Evolutionary conservation across 257 asterid genomes (phyloP), one percentile per base, ranked within the genome.

Genomic region (Plantago elongata): DNA sequence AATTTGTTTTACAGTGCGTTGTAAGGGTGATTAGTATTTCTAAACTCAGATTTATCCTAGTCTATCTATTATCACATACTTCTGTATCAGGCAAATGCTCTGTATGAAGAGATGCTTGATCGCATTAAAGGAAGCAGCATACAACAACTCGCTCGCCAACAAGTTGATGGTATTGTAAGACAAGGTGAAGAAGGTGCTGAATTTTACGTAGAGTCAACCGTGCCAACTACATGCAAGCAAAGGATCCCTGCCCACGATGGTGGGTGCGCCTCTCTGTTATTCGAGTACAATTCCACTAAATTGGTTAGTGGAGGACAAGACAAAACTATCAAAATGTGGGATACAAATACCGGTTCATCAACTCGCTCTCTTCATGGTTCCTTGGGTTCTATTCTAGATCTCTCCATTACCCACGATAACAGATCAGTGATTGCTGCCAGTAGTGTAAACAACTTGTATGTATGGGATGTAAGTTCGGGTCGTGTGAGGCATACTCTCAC

Each of bases 141-240:
- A 67, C 78, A 79, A 34, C 80, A 68, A 65, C 89, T 92, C 48
- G 97, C 99, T 38, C 89, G 77, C 63, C 87, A 80, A 73, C 97
- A 89, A 80, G 97, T 86, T 48, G 99, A 89, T 43, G 99, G 97
- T 9, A 84, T 92, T 12, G 89, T 92, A 45, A 90, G 99, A 51
- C 95, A 66, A 70, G 74, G 94, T 64, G 99, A 92, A 83, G 95
- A 84, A 51, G 97, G 96, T 73, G 90, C 97, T 1, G 97, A 92
- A 64, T 80, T 70, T 73, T 86, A 84, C 38, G 80, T 72, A 4
- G 97, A 89, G 71, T 84, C 96, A 18, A 67, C 86, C n/a, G 46
- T 86, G 61, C 99, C 99, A 54, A 67, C 79, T 72, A 75, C 81
- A 65, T 86, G 92, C 84, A 89, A 72, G 74, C 95, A 81, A 56